phyloP scores from a whole-genome alignment of 2,329 filamentous ascomycete species.

The Alternaria conjuncta region DNA sequence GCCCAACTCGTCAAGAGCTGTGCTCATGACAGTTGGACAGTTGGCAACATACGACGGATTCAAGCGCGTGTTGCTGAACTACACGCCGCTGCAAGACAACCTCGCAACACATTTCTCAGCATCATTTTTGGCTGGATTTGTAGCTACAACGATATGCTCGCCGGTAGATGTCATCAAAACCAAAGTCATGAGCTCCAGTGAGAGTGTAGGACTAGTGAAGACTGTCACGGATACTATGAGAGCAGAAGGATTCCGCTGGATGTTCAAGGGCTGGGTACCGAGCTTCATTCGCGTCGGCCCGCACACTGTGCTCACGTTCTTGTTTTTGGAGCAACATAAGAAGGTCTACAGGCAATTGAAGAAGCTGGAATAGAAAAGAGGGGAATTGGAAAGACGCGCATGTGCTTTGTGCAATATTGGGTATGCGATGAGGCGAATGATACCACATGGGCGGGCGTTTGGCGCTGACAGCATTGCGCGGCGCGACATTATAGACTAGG shows the following conservation, averaged over 20 bases:
- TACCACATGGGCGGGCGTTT: conserved; percentile 16
- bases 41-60: conserved; percentile 85
- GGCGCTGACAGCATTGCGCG: not conserved
- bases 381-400: not conserved
- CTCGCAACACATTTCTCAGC: conserved; percentile 80
- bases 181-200: conserved; percentile 75
- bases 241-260: conserved; percentile 77
- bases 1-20: conserved; percentile 80
- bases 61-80: conserved; percentile 71
- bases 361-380: not conserved
- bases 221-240: conserved; percentile 72
- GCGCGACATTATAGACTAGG: not conserved
- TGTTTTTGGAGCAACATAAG: conserved; percentile 88
- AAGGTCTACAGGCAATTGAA: conserved; percentile 67
- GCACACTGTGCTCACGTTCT: conserved; percentile 85
- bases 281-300: conserved; percentile 71
- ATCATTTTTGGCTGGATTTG: conserved; percentile 78
- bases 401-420: not conserved
- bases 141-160: conserved; percentile 83
- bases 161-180: conserved; percentile 92
- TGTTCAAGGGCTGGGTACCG: conserved; percentile 92
- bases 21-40: conserved; percentile 87
- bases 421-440: conserved; percentile 3
- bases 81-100: conserved; percentile 70
- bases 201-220: conserved; percentile 61